Base-by-base conservation (phyloP, 345 rosid genomes). In the Syzygium oleosum region DNA sequence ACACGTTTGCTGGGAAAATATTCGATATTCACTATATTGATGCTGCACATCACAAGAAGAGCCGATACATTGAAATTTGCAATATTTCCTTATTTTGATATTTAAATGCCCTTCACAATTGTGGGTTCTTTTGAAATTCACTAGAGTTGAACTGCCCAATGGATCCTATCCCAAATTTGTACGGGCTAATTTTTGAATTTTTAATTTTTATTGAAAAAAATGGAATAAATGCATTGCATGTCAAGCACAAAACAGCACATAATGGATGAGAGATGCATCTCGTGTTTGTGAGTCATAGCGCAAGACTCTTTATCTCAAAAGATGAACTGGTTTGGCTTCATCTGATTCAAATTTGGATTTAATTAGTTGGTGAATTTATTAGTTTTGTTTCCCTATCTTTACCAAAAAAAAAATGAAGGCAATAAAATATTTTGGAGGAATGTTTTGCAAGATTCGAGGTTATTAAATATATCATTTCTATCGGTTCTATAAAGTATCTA, bases 61-160 rank as follows among this genome's bases (percentile, higher is more conserved):
- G 0, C 2, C 0, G 1, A 12, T 38, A 7, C 7, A 2, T 73
- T 0, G 4, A 73, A 19, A 73, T 19, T 34, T 38, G 27, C 1
- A 34, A 38, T 21, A 34, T 73, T 19, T 17, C 10, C 14, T 34
- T 17, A 17, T 31, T 68, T 5, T 34, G 13, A 2, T 34, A 34
- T 34, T 38, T 5, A 9, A 34, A 19, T 9, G 21, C 5, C 80
- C 23, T 73, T 22, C 12, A 10, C 1, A 9, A 34, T 38, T 19
- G 49, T 5, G 27, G 25, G 7, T 0, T 19, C 49, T 73, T 34
- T 73, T 2, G 49, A 73, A 0, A 73, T 73, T 73, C 49, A 15
- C 49, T 2, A 9, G 5, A 19, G 7, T 73, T 34, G 4, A 73
- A 19, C 80, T 34, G 7, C 80, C 49, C 65, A 25, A 27, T 27